Evolutionary conservation across 139 green algal genomes (phyloP).

Genomic region (Micractinium sp.): DNA sequence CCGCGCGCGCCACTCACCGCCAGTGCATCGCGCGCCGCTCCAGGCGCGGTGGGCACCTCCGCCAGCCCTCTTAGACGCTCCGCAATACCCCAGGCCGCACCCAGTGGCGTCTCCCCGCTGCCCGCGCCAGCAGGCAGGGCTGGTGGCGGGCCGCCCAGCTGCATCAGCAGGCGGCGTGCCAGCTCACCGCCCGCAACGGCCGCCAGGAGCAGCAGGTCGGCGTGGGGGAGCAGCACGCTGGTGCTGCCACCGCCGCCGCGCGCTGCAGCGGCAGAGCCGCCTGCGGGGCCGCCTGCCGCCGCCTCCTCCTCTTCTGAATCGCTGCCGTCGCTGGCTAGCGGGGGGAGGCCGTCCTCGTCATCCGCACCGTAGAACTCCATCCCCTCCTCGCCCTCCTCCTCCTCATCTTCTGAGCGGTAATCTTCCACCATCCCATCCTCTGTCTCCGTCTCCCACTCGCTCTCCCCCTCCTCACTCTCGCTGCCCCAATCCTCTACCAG

Average conservation of each 20-base stretch:
- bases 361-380: neutral
- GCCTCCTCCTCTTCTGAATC: neutral
- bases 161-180: slow-evolving; percentile 34
- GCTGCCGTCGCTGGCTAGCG: neutral
- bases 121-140: neutral
- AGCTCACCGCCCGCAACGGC: slow-evolving; percentile 39
- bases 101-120: neutral
- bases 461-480: neutral
- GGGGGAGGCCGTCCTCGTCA: neutral
- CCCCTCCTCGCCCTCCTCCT: neutral
- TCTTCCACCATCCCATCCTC: neutral
- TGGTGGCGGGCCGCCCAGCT: neutral
- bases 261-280: neutral
- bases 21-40: neutral
- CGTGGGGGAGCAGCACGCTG: slow-evolving; percentile 2
- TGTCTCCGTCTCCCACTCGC: neutral
- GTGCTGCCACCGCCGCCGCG: neutral
- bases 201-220: slow-evolving; percentile 45
- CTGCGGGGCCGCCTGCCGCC: neutral
- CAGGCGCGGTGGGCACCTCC: neutral
- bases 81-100: neutral
- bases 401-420: neutral
- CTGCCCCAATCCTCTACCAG: neutral
- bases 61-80: neutral
- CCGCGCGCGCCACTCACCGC: neutral